phyloP scores from a whole-genome alignment of 2,329 filamentous ascomycete genomes.

The Penicillium sclerotigenum region DNA sequence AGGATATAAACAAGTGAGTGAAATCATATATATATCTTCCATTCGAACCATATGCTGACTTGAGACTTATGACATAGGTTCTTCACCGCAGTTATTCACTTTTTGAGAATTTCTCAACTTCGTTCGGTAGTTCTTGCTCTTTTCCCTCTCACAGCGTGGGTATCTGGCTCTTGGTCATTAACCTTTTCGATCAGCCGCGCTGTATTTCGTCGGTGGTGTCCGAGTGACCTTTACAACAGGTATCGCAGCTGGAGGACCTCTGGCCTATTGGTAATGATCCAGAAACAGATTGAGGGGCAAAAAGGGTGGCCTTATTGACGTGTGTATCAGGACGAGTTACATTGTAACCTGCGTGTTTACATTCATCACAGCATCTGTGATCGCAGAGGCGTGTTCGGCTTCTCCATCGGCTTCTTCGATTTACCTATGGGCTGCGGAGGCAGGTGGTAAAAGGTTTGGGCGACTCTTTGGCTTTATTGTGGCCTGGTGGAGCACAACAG shows the following conservation, averaged over 20 bases:
- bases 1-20: background rate
- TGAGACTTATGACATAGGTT: background rate
- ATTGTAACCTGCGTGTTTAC: slow-evolving; percentile 59
- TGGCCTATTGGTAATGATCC: slow-evolving; percentile 49
- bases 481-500: slow-evolving; percentile 62
- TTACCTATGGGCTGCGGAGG: slow-evolving; percentile 60
- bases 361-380: slow-evolving; percentile 59
- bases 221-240: slow-evolving; percentile 60
- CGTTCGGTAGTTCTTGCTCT: background rate
- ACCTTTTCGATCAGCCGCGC: slow-evolving; percentile 45
- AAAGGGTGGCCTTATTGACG: background rate
- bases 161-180: background rate
- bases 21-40: background rate
- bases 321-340: slow-evolving; percentile 52
- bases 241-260: slow-evolving; percentile 58
- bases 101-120: background rate
- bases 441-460: slow-evolving; percentile 55
- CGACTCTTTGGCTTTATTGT: slow-evolving; percentile 58
- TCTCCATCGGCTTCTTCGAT: slow-evolving; percentile 59
- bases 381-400: slow-evolving; percentile 60
- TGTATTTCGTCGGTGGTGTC: slow-evolving; percentile 61
- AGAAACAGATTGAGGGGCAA: background rate
- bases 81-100: background rate
- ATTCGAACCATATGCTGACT: background rate
- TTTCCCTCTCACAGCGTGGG: background rate